Base-by-base conservation (phyloP, 208 protist species). In the Trypanosomatidae sp. region DNA sequence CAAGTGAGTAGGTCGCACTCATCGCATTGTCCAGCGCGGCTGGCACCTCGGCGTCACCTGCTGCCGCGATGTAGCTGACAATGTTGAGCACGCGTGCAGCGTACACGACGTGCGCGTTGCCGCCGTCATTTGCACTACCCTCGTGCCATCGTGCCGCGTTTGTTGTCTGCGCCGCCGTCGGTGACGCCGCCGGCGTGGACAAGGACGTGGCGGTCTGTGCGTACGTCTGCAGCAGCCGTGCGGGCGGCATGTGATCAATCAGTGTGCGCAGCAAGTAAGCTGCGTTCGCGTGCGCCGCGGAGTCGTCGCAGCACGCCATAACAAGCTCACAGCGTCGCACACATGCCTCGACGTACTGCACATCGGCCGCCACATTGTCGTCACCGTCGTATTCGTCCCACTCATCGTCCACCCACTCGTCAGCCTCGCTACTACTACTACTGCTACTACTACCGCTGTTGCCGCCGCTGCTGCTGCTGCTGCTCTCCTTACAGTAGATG, bases 1-100 rank as follows among this genome's bases (percentile, higher is more conserved):
- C 59, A 19, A 92, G 61, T 7, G 63, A 68, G 61, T 79, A 92
- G 16, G 65, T 71, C n/a, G 83, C 83, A 33, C 74, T 80, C 20
- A 87, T 63, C 13, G 79, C 83, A 63, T 92, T 92, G 66, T 92
- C 83, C 1, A 83, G 72, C 7, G 83, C 75, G 30, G 74, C 65
- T 1, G 75, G 69, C 4, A 76, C 69, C 57, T 92, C 79, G 18
- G 77, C 61, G n/a, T 41, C 53, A 21, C 53, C 60, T 19, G 46
- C 55, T 20, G 49, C 55, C 18, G 33, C 33, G 0, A 63, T 52
- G n/a, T n/a, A n/a, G n/a, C n/a, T n/a, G 4, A 74, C 54, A 6
- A 53, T 61, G 61, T 61, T 69, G 15, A 74, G 53, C 11, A 40
- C 56, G 40, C 65, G 59, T 1, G 69, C 39, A 30, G 48, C 59